phyloP scores from a whole-genome alignment of 495 filamentous ascomycete species.

The Penicillium bovifimosum region DNA sequence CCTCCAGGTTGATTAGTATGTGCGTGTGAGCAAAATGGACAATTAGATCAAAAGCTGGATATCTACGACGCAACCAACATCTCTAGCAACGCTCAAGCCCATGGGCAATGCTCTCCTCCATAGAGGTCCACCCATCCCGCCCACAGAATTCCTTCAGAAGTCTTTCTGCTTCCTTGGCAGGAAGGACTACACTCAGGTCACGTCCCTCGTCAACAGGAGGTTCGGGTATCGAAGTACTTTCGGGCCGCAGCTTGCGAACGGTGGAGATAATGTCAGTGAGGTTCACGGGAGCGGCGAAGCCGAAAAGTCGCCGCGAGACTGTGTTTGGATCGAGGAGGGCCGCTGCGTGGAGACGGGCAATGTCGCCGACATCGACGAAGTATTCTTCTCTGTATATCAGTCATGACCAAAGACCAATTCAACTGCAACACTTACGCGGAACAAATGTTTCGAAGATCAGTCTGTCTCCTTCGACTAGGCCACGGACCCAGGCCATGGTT shows the following conservation, averaged over 20 bases:
- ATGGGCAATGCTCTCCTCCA: background rate
- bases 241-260: conserved; percentile 18
- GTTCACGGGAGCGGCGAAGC: conserved; percentile 11
- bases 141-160: conserved; percentile 15
- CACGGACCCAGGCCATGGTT: background rate
- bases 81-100: background rate
- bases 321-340: conserved; percentile 40
- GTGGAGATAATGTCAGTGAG: conserved; percentile 15
- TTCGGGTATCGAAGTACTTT: conserved; percentile 13
- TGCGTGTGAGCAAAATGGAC: background rate
- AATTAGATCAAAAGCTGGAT: background rate
- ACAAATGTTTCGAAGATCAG: background rate
- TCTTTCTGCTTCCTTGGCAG: conserved; percentile 3
- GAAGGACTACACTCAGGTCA: conserved; percentile 12
- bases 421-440: background rate
- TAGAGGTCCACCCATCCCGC: background rate
- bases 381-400: conserved; percentile 16
- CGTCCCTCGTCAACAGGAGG: conserved; percentile 7
- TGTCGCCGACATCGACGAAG: conserved; percentile 47
- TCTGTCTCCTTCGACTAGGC: conserved; percentile 25
- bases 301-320: conserved; percentile 41
- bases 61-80: background rate
- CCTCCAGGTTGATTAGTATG: background rate
- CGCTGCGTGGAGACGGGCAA: conserved; percentile 42
- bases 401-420: background rate